Conservation (phyloP, 2,329 filamentous ascomycete genomes). For the Colletotrichum karsti region DNA sequence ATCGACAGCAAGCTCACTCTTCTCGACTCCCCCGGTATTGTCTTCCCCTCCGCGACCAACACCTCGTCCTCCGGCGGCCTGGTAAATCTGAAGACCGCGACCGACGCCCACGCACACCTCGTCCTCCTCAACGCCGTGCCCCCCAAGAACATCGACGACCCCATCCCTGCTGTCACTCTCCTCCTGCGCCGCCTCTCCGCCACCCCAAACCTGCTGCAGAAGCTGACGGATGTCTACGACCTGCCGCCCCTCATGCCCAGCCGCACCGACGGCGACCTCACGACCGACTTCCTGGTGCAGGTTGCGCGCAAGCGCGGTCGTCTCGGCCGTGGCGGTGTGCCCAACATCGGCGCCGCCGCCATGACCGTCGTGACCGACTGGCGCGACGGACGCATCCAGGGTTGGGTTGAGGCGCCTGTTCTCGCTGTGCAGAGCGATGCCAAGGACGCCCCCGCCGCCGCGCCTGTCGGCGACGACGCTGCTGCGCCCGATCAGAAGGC, state of each 20-base stretch:
- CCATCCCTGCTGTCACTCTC: conserved; percentile 84
- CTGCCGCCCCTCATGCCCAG: conserved; percentile 79
- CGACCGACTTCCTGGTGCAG: conserved; percentile 91
- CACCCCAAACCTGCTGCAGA: conserved; percentile 77
- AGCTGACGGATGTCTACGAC: conserved; percentile 85
- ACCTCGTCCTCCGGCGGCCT: conserved; percentile 47
- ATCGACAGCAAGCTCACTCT: conserved; percentile 94
- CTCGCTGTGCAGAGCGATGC: conserved; percentile 59
- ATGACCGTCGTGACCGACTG: conserved; percentile 97
- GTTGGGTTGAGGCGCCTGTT: conserved; percentile 83
- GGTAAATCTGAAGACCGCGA: conserved; percentile 65
- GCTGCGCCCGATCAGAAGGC: conserved; percentile 76
- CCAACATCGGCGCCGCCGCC: conserved; percentile 87
- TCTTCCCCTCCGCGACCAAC: conserved; percentile 78
- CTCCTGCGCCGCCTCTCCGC: conserved; percentile 83
- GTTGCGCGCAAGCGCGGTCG: conserved; percentile 93
- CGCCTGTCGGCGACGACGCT: conserved; percentile 49
- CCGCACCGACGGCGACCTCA: conserved; percentile 75
- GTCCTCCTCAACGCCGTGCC: conserved; percentile 92
- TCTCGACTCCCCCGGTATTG: conserved; percentile 92
- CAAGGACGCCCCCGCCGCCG: conserved; percentile 35
- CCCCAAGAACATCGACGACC: conserved; percentile 93
- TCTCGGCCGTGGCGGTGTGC: conserved; percentile 87
- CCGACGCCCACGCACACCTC: conserved; percentile 83
- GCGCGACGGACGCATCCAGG: conserved; percentile 93